These are phyloP conservation scores for Colletotrichum tanaceti DNA, from an alignment of 2,329 filamentous ascomycete species.

Conservation along the genomic window DNA sequence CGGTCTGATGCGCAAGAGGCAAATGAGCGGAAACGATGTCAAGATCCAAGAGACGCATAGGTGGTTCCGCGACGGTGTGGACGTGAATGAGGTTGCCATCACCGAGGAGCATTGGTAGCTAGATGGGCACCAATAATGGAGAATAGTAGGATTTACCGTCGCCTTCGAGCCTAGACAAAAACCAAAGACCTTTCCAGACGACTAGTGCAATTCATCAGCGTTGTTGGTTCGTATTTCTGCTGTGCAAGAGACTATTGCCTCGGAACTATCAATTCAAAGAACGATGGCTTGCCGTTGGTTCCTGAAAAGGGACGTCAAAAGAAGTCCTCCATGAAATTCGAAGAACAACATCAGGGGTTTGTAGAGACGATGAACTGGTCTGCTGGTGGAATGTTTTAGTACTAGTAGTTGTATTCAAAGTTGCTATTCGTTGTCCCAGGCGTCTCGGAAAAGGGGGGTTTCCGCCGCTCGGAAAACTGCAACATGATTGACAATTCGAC, in stretches of 20 bases:
- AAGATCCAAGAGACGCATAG: constrained; percentile 70
- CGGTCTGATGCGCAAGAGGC: constrained; percentile 77
- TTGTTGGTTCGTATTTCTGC: neutral
- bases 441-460: neutral
- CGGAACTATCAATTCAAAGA: neutral
- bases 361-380: neutral
- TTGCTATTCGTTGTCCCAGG: neutral
- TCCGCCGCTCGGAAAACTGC: neutral
- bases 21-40: constrained; percentile 82
- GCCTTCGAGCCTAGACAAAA: neutral
- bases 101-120: constrained; percentile 73
- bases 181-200: neutral
- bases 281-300: neutral
- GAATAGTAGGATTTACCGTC: no score
- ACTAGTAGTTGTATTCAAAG: neutral
- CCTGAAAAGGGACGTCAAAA: neutral
- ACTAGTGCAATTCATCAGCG: neutral
- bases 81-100: constrained; percentile 76
- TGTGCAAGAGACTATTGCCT: neutral
- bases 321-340: no score
- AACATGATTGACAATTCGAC: neutral
- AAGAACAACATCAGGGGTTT: no score
- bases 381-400: neutral
- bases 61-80: constrained; percentile 77
- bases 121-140: neutral